Evolutionary conservation across 1,284 basidiomycete genomes (phyloP).

Genomic region (Cutaneotrichosporon sp.): DNA sequence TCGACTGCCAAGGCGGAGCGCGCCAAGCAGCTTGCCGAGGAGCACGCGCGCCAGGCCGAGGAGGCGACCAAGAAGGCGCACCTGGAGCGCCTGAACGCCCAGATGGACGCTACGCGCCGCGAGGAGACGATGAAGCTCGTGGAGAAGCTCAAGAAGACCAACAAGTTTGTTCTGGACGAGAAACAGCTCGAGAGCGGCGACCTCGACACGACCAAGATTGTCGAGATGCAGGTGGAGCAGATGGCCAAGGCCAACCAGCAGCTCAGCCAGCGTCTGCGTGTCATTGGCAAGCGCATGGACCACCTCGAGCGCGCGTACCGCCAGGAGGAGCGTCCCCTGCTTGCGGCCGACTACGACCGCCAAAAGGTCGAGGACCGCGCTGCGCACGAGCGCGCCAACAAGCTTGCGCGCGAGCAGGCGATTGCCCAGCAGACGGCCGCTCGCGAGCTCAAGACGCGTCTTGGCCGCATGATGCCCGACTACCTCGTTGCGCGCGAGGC

Average conservation of each 20-base stretch:
- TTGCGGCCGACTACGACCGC: constrained; percentile 78
- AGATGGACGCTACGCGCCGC: constrained; percentile 74
- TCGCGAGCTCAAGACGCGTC: constrained; percentile 69
- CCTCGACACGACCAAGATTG: constrained; percentile 80
- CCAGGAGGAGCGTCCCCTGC: constrained; percentile 83
- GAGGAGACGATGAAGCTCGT: constrained; percentile 89
- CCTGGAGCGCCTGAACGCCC: constrained; percentile 68
- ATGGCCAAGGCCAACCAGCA: constrained; percentile 96
- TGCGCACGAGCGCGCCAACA: constrained; percentile 64
- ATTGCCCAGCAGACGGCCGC: constrained; percentile 64
- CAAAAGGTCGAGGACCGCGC: constrained; percentile 74
- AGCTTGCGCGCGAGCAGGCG: constrained; percentile 59
- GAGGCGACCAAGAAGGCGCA: constrained; percentile 71
- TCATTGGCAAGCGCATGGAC: constrained; percentile 85
- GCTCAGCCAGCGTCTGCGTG: constrained; percentile 73
- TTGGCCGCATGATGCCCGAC: constrained; percentile 70
- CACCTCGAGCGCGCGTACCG: constrained; percentile 94
- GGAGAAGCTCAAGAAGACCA: constrained; percentile 75
- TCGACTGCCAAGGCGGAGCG: constrained; percentile 73
- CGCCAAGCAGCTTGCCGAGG: constrained; percentile 64
- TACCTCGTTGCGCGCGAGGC: constrained; percentile 60
- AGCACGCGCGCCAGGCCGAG: constrained; percentile 60
- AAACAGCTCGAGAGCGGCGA: constrained; percentile 74
- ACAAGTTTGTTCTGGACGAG: constrained; percentile 77
- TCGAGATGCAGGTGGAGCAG: constrained; percentile 87